Evolutionary conservation across 768 basidiomycete genomes (phyloP), one percentile per base, ranked within the genome.

Genomic region (Boletus huronensis): DNA sequence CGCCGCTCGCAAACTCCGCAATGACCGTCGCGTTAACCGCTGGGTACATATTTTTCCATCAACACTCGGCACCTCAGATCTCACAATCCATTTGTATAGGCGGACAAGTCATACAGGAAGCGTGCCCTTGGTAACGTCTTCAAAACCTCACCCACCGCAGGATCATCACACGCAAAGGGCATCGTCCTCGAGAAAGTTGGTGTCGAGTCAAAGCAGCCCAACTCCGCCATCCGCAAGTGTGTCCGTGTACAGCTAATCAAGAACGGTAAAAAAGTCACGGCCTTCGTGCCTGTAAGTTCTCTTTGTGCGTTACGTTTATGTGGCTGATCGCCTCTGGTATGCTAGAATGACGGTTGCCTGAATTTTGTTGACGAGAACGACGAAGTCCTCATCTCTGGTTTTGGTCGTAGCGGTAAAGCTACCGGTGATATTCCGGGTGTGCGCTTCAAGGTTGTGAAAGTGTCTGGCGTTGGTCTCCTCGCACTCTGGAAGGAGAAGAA

Each of bases 371-470:
- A 98, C 68, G 96, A 98, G 83, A 97, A 98, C 80, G 95, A 98
- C 75, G 95, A 98, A 77, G 97, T 99, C 64, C 88, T 97, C 63
- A 98, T 98, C 74, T 98, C 96, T 61, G 96, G 97, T 77, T 99
- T 99, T 84, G 97, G 97, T 87, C 93, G 97, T 73, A 86, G 95
- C 65, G 97, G 97, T 63, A 98, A 98, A 80, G 96, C 96, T 59
- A 99, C 98, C 84, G 97, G 92, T 87, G 96, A 98, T 90, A 98
- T 99, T 78, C 97, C 97, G 39, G 95, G 97, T 84, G 96, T 98
- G 62, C 93, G 96, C 61, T 98, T 98, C 89, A 98, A 99, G 79
- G 87, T 98, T 64, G 97, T 99, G 68, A 98, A 99, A 81, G 97
- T 99, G 40, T 98, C 97, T 52, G 97, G 97, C 71, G 97, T 99